These are phyloP conservation scores for Neopestalotiopsis sp. DNA, from an alignment of 2,329 filamentous ascomycete genomes.

Conservation along the genomic window DNA sequence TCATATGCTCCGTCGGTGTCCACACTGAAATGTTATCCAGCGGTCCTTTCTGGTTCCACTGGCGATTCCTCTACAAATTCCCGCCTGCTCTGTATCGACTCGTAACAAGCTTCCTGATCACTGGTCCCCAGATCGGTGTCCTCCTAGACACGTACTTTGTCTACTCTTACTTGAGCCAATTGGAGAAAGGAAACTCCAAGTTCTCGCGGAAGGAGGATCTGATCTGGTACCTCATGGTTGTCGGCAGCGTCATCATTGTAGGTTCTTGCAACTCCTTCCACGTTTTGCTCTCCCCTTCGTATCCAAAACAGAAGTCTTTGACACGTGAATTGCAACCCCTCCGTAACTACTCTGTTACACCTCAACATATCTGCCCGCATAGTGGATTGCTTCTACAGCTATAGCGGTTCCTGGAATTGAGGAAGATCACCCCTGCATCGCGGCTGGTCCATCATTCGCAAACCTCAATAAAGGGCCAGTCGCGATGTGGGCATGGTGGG, in stretches of 20 bases:
- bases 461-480: constrained; percentile 59
- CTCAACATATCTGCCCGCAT: constrained; percentile 80
- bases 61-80: constrained; percentile 58
- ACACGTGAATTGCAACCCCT: background rate
- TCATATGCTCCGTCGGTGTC: constrained; percentile 66
- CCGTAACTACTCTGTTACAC: constrained; percentile 31
- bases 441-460: constrained; percentile 70
- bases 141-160: constrained; percentile 80
- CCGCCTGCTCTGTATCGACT: constrained; percentile 54
- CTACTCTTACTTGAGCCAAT: constrained; percentile 76
- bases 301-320: constrained; percentile 12
- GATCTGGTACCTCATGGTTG: constrained; percentile 79
- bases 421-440: constrained; percentile 77
- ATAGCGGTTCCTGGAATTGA: constrained; percentile 85
- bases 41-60: constrained; percentile 60
- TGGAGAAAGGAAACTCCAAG: constrained; percentile 75
- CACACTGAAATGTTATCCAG: constrained; percentile 61
- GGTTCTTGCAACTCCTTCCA: constrained; percentile 48
- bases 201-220: constrained; percentile 80
- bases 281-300: constrained; percentile 15
- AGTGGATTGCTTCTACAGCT: constrained; percentile 68
- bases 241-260: constrained; percentile 78
- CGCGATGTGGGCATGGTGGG: constrained; percentile 78
- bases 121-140: constrained; percentile 52
- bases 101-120: constrained; percentile 49